Evolutionary conservation across 257 asterid species (phyloP).

Genomic region (Lithospermum erythrorhizon): DNA sequence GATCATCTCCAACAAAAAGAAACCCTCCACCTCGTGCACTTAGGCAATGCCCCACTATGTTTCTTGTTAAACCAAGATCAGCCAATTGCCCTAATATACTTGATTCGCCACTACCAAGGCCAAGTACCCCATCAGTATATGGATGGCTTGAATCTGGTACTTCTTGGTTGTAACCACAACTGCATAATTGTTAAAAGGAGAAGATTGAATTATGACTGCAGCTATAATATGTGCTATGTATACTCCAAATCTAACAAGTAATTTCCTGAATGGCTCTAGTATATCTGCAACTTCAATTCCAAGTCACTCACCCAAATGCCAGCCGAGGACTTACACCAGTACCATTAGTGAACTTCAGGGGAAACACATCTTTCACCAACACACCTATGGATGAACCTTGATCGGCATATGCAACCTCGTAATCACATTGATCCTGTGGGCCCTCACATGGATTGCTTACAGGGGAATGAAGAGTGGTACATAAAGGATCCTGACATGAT

Average conservation of each 20-base stretch:
- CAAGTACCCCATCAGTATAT: slow-evolving; percentile 79
- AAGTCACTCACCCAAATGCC: slow-evolving; percentile 51
- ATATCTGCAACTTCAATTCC: not conserved
- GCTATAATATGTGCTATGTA: too few species aligned
- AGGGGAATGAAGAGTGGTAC: slow-evolving; percentile 43
- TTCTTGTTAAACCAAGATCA: slow-evolving; percentile 39
- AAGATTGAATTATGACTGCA: not conserved
- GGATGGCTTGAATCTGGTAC: slow-evolving; percentile 31
- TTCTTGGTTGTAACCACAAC: slow-evolving; percentile 88
- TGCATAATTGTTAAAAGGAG: slow-evolving; percentile 14
- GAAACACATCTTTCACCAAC: slow-evolving; percentile 50
- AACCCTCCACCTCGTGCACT: slow-evolving; percentile 69
- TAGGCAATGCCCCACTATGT: slow-evolving; percentile 75
- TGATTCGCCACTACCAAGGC: slow-evolving; percentile 73
- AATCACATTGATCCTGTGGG: slow-evolving; percentile 75
- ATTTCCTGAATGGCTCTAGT: too few species aligned
- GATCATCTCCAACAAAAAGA: slow-evolving; percentile 81
- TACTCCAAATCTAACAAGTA: too few species aligned
- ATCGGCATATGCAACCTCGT: slow-evolving; percentile 76
- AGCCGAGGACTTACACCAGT: slow-evolving; percentile 40
- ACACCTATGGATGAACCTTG: slow-evolving; percentile 69
- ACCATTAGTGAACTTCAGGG: slow-evolving; percentile 51
- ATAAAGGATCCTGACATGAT: slow-evolving; percentile 54
- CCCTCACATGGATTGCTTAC: slow-evolving; percentile 19
- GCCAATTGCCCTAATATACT: slow-evolving; percentile 60